Evolutionary conservation across 2,329 filamentous ascomycete genomes (phyloP), one percentile per base, ranked within the genome.

Genomic region (Thelonectria olida): DNA sequence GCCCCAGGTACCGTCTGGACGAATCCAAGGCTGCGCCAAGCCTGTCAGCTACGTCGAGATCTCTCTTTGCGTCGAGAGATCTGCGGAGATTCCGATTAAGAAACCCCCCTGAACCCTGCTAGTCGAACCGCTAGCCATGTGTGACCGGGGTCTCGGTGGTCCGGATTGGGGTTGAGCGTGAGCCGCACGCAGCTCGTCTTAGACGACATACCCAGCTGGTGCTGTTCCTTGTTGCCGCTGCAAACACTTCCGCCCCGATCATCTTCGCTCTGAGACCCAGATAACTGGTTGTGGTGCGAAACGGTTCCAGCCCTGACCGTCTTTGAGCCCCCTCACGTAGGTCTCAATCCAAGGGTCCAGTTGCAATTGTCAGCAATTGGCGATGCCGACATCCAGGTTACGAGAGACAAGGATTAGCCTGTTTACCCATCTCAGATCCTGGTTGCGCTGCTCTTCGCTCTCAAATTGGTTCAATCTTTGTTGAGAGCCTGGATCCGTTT

Each of bases 71-170:
- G 58, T 51, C 41, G 48, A 47, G 31, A 61, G 65, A 70, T 68
- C 64, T 62, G 65, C 54, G 60, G 58, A 22, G 44, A 45, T 61
- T 54, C 63, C 67, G 65, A 69, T 42, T 27, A 47, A 38, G 7
- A 54, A 68, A 60, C 67, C 68, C 63, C 68, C 68, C 63, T 71
- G 67, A 64, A 67, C 68, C 68, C 67, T 71, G 68, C 61, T 66
- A 60, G 57, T 22, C 44, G 50, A 44, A 59, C 25, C 57, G 55
- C 44, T 59, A 64, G 49, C 51, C 54, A 62, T 65, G 59, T 60
- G 53, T 64, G 55, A 61, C 41, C 47, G 54, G 58, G 64, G 57
- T 61, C 10, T 49, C 42, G 54, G 52, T 47, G 41, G 51, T 60
- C 68, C 67, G 64, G 62, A 70, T 69, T 61, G 27, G 66, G 66